Conservation (phyloP, 305 asterid genomes). For the Solanum hybrid region DNA sequence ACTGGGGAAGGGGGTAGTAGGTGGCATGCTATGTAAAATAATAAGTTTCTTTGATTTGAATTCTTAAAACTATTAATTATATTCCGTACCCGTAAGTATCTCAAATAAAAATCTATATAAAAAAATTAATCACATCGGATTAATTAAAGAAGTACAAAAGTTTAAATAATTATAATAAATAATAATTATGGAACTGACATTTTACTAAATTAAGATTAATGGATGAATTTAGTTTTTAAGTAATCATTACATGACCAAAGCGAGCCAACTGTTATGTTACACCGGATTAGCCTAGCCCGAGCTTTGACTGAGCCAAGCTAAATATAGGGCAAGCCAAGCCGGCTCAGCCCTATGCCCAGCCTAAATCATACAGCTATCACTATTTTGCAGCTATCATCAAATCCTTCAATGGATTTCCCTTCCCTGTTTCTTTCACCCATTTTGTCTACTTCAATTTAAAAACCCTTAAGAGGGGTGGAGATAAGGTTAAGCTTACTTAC, state of each 20-base stretch:
- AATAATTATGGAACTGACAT: neutral
- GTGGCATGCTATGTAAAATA: neutral
- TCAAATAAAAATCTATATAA: neutral
- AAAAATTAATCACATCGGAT: neutral
- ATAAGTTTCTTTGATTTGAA: neutral
- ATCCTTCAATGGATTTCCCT: neutral
- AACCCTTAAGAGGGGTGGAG: neutral
- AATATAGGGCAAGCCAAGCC: neutral
- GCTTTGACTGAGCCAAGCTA: neutral
- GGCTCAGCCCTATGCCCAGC: neutral
- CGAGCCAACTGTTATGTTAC: neutral
- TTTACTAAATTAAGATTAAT: neutral
- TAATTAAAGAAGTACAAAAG: neutral
- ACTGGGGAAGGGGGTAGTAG: neutral
- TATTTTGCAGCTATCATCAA: neutral
- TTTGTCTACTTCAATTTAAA: neutral
- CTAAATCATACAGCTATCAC: neutral
- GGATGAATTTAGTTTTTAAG: neutral
- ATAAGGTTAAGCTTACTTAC: neutral
- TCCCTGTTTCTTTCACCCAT: neutral
- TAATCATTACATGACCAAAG: neutral
- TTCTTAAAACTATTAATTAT: neutral
- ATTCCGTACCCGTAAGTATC: neutral
- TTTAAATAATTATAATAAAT: neutral
- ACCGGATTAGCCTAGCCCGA: neutral